These are phyloP conservation scores for Pisolithus albus DNA, from an alignment of 768 basidiomycete species.

Conservation along the genomic window DNA sequence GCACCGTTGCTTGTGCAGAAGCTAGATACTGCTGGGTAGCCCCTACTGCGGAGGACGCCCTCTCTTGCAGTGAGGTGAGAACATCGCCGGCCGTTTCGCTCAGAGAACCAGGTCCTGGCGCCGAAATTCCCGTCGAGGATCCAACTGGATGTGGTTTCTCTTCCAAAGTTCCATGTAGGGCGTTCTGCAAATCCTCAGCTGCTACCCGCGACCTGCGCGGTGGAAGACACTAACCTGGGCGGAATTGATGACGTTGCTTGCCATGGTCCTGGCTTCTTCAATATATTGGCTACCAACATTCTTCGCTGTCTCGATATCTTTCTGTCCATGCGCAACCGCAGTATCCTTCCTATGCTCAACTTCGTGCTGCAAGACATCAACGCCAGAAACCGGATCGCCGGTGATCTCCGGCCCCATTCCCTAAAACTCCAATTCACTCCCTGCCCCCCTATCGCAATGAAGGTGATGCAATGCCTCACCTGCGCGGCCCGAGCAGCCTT, in stretches of 20 bases:
- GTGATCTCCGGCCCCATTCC: slow-evolving; percentile 29
- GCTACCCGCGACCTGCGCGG: neutral
- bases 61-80: slow-evolving; percentile 24
- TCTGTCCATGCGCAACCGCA: slow-evolving; percentile 53
- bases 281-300: slow-evolving; percentile 43
- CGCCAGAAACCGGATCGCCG: slow-evolving; percentile 28
- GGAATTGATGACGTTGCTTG: slow-evolving; percentile 35
- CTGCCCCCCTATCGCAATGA: neutral
- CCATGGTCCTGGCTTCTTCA: slow-evolving; percentile 48
- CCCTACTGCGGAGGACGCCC: slow-evolving; percentile 24
- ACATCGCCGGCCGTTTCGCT: slow-evolving; percentile 27
- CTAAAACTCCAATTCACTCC: slow-evolving; percentile 5
- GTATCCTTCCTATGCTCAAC: slow-evolving; percentile 38
- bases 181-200: neutral
- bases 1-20: slow-evolving; percentile 12
- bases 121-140: slow-evolving; percentile 19
- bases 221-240: slow-evolving; percentile 33
- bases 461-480: slow-evolving; percentile 29
- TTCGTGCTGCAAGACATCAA: slow-evolving; percentile 31
- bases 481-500: slow-evolving; percentile 49
- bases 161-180: slow-evolving; percentile 1
- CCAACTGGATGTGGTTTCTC: slow-evolving; percentile 10
- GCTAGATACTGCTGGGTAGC: slow-evolving; percentile 27
- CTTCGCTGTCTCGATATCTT: slow-evolving; percentile 41
- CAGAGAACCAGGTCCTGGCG: slow-evolving; percentile 26